These are phyloP conservation scores for Lichtheimia ornata DNA, from an alignment of 371 early-diverging fungal species.

Conservation along the genomic window DNA sequence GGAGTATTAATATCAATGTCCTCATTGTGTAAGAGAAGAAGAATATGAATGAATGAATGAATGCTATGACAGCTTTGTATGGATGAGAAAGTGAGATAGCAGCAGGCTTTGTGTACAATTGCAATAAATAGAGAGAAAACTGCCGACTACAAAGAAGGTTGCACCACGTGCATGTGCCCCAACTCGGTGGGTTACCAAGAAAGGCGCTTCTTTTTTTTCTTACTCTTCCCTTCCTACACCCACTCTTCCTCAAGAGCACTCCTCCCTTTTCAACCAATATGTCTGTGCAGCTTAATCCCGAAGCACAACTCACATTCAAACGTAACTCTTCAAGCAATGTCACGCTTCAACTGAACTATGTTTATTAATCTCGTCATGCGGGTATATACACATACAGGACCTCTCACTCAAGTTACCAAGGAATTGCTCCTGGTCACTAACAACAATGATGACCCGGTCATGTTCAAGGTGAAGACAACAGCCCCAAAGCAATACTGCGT, in stretches of 20 bases:
- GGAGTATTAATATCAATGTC: too few relatives aligned
- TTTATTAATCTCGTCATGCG: neutral
- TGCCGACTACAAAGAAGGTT: too few relatives aligned
- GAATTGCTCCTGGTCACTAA: slow-evolving; percentile 59
- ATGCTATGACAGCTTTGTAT: too few relatives aligned
- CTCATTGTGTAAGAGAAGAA: too few relatives aligned
- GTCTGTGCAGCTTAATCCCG: slow-evolving; percentile 19
- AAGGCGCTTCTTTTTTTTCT: slow-evolving; percentile 3
- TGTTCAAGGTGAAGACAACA: slow-evolving; percentile 93
- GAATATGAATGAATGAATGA: too few relatives aligned
- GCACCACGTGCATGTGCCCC: too few relatives aligned
- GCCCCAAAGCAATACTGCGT: slow-evolving; percentile 92
- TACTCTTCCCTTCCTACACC: slow-evolving; percentile 4
- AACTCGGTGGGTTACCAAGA: too few relatives aligned
- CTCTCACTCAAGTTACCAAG: slow-evolving; percentile 64
- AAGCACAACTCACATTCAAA: slow-evolving; percentile 16
- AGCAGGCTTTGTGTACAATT: slow-evolving; percentile 1
- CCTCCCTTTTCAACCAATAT: slow-evolving; percentile 3
- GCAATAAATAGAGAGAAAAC: too few relatives aligned
- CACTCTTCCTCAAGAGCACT: neutral
- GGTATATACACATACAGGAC: slow-evolving; percentile 45
- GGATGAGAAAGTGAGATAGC: too few relatives aligned
- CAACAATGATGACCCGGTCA: slow-evolving; percentile 55
- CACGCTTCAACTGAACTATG: neutral
- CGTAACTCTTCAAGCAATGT: slow-evolving; percentile 3